Conservation (phyloP, 176 grass and related monocot genomes). For the Hordeum marinum region DNA sequence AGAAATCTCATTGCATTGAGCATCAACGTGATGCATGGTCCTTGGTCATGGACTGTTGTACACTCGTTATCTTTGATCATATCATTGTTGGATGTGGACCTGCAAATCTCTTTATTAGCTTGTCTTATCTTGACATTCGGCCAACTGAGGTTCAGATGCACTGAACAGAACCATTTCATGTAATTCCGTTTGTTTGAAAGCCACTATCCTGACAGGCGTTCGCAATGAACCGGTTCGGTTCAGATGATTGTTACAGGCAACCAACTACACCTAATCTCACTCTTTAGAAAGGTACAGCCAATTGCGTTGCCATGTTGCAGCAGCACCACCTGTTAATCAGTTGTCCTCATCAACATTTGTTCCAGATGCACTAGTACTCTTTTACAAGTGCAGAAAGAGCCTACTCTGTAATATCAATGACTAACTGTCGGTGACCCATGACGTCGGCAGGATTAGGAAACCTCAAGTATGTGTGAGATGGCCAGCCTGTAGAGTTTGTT, state of each 20-base stretch:
- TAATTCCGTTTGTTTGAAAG: constrained; percentile 17
- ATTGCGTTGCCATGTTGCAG: neutral
- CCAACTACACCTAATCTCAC: neutral
- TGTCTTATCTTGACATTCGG: neutral
- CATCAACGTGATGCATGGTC: neutral
- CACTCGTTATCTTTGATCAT: neutral
- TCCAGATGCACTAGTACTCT: neutral
- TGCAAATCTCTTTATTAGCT: neutral
- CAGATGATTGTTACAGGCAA: constrained; percentile 17
- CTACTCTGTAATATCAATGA: neutral
- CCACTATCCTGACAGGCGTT: constrained; percentile 21
- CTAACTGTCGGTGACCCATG: neutral
- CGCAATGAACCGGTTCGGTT: neutral
- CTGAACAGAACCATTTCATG: neutral
- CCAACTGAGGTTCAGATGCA: constrained; percentile 2
- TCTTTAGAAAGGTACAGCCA: neutral
- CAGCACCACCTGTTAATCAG: neutral
- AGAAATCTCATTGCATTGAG: neutral
- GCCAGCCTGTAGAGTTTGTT: neutral
- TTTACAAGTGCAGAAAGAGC: neutral
- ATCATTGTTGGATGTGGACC: constrained; percentile 13
- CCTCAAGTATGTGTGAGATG: too few relatives aligned
- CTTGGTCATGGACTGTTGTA: neutral
- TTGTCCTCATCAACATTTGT: neutral
- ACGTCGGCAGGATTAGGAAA: constrained; percentile 5